A percentile compares a stretch with the other conserved stretches of the same genome.
Conservation (phyloP, 352 stramenopile species). For the Globisporangium megalacanthum region DNA sequence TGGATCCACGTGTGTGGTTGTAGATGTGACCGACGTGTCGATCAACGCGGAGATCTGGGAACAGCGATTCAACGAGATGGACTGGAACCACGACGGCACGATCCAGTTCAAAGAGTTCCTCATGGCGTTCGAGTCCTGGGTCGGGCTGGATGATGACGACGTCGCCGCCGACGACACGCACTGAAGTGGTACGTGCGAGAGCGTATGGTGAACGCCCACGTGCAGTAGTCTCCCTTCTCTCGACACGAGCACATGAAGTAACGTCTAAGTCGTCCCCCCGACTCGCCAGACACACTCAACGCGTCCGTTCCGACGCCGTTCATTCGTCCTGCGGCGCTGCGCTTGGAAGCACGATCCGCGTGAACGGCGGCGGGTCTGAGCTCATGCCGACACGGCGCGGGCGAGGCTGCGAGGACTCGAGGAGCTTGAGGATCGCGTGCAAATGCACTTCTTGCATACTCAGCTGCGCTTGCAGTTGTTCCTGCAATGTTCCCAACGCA, state of each 20-base stretch:
- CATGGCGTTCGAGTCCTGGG: conserved; percentile 84
- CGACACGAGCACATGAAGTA: not conserved
- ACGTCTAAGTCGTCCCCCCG: not conserved
- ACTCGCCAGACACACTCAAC: no score
- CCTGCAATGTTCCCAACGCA: conserved; percentile 13
- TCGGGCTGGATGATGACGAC: conserved; percentile 75
- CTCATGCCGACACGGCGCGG: conserved; percentile 7
- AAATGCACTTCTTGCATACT: conserved; percentile 50
- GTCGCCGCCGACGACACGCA: conserved; percentile 6
- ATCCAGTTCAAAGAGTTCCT: conserved; percentile 90
- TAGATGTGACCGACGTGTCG: conserved; percentile 29
- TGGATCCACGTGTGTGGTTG: not conserved
- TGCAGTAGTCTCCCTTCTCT: no score
- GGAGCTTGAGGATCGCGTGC: conserved; percentile 39
- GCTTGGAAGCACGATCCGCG: conserved; percentile 25
- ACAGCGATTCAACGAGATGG: conserved; percentile 83
- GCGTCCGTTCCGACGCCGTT: not conserved
- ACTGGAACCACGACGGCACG: conserved; percentile 79
- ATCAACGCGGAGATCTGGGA: conserved; percentile 77
- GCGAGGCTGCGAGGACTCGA: conserved; percentile 24
- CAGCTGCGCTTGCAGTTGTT: conserved; percentile 51
- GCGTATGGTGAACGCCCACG: no score
- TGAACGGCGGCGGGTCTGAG: conserved; percentile 37
- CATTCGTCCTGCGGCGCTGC: not conserved
- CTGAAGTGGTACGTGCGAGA: not conserved